Evolutionary conservation across 2,329 filamentous ascomycete genomes (phyloP), one percentile per base, ranked within the genome.

Genomic region (Chalaropsis ovoidea): DNA sequence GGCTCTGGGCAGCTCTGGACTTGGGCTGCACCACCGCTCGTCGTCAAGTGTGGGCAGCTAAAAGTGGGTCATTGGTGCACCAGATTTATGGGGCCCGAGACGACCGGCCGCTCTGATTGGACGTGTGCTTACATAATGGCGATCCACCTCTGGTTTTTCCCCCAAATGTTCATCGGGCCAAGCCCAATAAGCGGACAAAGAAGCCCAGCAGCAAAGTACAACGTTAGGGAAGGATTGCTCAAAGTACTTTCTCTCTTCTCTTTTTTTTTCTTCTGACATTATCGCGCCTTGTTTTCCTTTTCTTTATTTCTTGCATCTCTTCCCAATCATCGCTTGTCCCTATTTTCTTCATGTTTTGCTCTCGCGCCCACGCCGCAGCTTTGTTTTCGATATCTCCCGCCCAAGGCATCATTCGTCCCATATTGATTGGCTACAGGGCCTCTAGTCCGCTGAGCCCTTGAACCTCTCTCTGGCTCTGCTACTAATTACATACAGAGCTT

Each of bases 61-160:
- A 67, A 61, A 67, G 65, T 67, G 65, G 65, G 62, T 64, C 61
- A 39, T 24, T 64, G 62, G 61, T 45, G 65, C 62, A 67, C 61
- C 54, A 67, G 54, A 67, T 52, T 45, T 67, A 39, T 62, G 65
- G 65, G 62, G 54, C 54, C 19, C 41, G 39, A 7, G 43, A 49
- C 35, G 31, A 43, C 24, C 47, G 7, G 7, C n/a, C 10, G 19
- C 24, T 54, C 60, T 58, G 17, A 67, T 67, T 67, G 65, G 65
- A 24, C 39, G 17, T 1, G 11, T 41, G 43, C 27, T 64, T 45
- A 64, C 62, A 61, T 64, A 61, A 67, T 61, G 8, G n/a, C 7
- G 45, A 39, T 45, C 52, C 45, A 56, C 60, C 31, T 52, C 39
- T 47, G 43, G 43, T 17, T 62, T 61, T 64, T 61, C 41, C 24